Percentiles rank a stretch among this genome's conserved stretches.
Evolutionary conservation across 2,329 filamentous ascomycete species (phyloP).

Genomic region (Beauveria pseudobassiana): DNA sequence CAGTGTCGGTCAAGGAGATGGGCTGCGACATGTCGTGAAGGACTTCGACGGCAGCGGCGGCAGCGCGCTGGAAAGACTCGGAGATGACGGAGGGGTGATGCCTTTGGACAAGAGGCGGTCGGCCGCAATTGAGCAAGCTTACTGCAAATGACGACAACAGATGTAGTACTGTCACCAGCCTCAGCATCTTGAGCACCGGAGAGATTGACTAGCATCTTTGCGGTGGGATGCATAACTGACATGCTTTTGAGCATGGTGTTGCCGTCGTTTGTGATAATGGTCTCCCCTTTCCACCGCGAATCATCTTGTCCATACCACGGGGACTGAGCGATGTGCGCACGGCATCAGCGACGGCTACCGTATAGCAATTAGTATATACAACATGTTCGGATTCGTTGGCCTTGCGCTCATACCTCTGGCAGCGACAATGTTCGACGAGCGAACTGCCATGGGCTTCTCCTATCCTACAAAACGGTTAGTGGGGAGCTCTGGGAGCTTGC

Average conservation of each 20-base stretch:
- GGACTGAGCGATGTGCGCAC: slow-evolving; percentile 94
- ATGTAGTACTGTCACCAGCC: slow-evolving; percentile 95
- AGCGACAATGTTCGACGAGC: slow-evolving; percentile 93
- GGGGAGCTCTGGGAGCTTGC: slow-evolving; percentile 28
- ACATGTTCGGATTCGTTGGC: not conserved
- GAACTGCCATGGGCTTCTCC: slow-evolving; percentile 98
- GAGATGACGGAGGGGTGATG: slow-evolving; percentile 98
- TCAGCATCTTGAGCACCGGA: slow-evolving; percentile 97
- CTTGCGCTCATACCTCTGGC: slow-evolving; percentile 64
- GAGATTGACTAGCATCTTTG: slow-evolving; percentile 97
- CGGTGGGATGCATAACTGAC: slow-evolving; percentile 98
- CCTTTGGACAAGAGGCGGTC: slow-evolving; percentile 86
- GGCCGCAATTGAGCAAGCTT: slow-evolving; percentile 86
- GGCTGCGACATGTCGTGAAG: slow-evolving; percentile 95
- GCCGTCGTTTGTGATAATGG: slow-evolving; percentile 98
- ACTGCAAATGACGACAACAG: slow-evolving; percentile 94
- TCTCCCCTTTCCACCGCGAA: slow-evolving; percentile 92
- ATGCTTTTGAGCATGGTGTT: slow-evolving; percentile 99
- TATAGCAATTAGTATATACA: slow-evolving; percentile 11
- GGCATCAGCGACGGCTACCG: slow-evolving; percentile 87
- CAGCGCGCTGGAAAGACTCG: slow-evolving; percentile 93
- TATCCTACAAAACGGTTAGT: slow-evolving; percentile 49
- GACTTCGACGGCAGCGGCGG: slow-evolving; percentile 78
- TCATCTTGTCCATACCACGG: slow-evolving; percentile 99
- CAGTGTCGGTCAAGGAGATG: slow-evolving; percentile 78